phyloP scores from a whole-genome alignment of 306 rosid species.

The Prunus davidiana region DNA sequence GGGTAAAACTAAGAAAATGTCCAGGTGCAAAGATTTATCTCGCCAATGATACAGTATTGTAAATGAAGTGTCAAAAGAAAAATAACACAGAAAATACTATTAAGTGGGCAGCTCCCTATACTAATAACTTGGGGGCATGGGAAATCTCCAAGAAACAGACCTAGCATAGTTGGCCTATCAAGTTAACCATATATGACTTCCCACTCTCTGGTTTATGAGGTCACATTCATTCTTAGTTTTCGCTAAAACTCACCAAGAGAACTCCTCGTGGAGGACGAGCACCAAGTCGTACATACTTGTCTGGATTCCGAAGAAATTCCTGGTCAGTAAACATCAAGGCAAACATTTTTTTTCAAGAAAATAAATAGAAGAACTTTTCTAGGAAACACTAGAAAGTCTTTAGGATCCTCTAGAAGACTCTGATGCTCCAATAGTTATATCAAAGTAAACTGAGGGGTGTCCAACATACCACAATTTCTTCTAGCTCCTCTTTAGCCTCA shows the following conservation, averaged over 20 bases:
- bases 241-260: slow-evolving; percentile 76
- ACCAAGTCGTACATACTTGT: slow-evolving; percentile 77
- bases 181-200: slow-evolving; percentile 3
- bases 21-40: neutral
- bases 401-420: slow-evolving; percentile 23
- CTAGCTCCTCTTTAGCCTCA: slow-evolving; percentile 98
- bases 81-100: neutral
- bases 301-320: slow-evolving; percentile 99
- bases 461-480: slow-evolving; percentile 95
- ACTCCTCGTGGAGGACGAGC: slow-evolving; percentile 99
- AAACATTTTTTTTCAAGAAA: neutral
- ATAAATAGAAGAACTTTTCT: neutral
- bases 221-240: slow-evolving; percentile 9
- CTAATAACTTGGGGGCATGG: neutral
- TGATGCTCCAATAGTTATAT: neutral
- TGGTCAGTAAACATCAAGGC: slow-evolving; percentile 43
- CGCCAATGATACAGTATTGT: slow-evolving; percentile 10
- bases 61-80: neutral
- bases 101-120: neutral
- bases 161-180: neutral
- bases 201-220: slow-evolving; percentile 6
- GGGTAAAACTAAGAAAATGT: slow-evolving; percentile 4
- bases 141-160: neutral
- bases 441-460: slow-evolving; percentile 24
- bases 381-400: slow-evolving; percentile 17